phyloP scores from a whole-genome alignment of 305 asterid genomes.

The Fraxinus floribunda region DNA sequence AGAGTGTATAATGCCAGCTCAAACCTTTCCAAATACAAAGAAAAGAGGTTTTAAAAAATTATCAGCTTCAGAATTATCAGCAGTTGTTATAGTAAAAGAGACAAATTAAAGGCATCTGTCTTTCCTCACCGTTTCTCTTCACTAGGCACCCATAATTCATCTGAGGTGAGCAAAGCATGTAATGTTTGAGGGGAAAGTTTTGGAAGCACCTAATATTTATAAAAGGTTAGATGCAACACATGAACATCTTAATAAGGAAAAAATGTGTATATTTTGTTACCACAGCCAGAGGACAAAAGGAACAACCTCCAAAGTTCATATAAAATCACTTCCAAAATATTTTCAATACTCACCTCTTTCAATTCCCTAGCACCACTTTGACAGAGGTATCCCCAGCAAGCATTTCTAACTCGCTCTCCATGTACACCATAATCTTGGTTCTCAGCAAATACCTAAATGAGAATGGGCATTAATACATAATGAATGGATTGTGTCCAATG shows the following conservation, averaged over 20 bases:
- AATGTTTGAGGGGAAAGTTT: conserved; percentile 90
- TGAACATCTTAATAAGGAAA: conserved; percentile 18
- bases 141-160: conserved; percentile 91
- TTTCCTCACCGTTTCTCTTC: conserved; percentile 86
- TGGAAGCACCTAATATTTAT: conserved; percentile 75
- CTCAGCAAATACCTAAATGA: conserved; percentile 86
- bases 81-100: conserved; percentile 1
- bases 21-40: conserved; percentile 48
- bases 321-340: conserved; percentile 9
- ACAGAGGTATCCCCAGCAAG: conserved; percentile 99
- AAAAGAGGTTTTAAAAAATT: conserved; percentile 1
- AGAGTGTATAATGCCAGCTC: conserved; percentile 78
- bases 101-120: conserved; percentile 16
- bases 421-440: conserved; percentile 93
- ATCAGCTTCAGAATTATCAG: conserved; percentile 20
- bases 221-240: conserved; percentile 24
- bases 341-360: conserved; percentile 64
- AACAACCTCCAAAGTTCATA: conserved; percentile 17
- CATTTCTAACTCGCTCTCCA: conserved; percentile 97
- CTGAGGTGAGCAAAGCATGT: conserved; percentile 85
- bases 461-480: conserved; percentile 18
- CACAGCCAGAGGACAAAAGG: conserved; percentile 17
- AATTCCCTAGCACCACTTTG: conserved; percentile 94
- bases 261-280: conserved; percentile 17
- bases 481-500: conserved; percentile 8